Base-by-base conservation (phyloP, 306 rosid genomes). In the Rosa persica region DNA sequence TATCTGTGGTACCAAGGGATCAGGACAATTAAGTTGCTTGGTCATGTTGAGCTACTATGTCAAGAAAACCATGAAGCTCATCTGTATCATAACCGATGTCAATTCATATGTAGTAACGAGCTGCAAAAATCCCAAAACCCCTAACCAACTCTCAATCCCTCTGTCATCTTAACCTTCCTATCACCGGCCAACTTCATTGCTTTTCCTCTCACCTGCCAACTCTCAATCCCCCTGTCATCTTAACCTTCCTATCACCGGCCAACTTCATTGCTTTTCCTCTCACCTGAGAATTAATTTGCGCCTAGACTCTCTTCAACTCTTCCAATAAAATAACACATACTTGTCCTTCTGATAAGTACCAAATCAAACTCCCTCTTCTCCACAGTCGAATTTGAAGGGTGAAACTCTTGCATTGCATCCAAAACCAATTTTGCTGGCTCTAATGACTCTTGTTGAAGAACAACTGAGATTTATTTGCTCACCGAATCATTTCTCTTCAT, bases 341-440 rank as follows among this genome's bases (percentile, higher is more conserved):
- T 30, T 43, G 83, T 48, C 69, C 83, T 82, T 72, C 80, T 80
- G 47, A 76, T 38, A 77, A 78, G 72, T 22, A 65, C 67, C 76
- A 73, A 30, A 43, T 86, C 71, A 39, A 67, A 67, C 48, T 77
- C 76, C 64, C 3, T 40, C 36, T 73, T 62, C 58, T 46, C 71
- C n/a, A 49, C 49, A 70, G 72, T 78, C 4, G 67, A 23, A 52
- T 74, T 58, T 19, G 79, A 54, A 76, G 87, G 77, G 75, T 78
- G 83, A 73, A 86, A 84, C 20, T 84, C 84, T 60, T 55, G 64
- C 74, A 86, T 69, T n/a, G 85, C 86, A 76, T 86, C 89, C 40
- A 86, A 76, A 23, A 86, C 89, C 81, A 86, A 82, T 75, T 74
- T 85, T 5, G 89, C 75, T 20, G 90, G 89, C 74, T 82, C 47